Conservation (phyloP, 495 filamentous ascomycete genomes). For the Neurospora cerealis region DNA sequence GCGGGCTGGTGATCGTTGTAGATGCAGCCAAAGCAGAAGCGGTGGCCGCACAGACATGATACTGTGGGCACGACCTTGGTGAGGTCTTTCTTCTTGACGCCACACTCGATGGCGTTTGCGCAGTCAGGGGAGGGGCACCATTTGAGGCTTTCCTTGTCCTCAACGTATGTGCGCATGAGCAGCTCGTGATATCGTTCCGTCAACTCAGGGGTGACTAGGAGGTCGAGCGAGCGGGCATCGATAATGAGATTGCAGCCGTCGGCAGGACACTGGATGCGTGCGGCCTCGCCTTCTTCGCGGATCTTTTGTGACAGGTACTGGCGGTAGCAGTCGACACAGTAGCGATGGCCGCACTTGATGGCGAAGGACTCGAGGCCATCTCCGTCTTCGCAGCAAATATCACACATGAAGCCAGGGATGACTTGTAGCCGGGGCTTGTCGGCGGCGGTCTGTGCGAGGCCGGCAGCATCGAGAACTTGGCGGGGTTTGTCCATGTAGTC, state of each 20-base stretch:
- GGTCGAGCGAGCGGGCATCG: conserved; percentile 75
- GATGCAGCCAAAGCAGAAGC: conserved; percentile 97
- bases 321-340: conserved; percentile 85
- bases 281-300: conserved; percentile 86
- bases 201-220: conserved; percentile 68
- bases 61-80: conserved; percentile 82
- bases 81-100: conserved; percentile 75
- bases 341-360: conserved; percentile 93
- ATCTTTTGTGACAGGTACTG: conserved; percentile 91
- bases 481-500: conserved; percentile 82
- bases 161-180: conserved; percentile 88
- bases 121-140: conserved; percentile 98
- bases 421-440: conserved; percentile 55
- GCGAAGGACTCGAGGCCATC: conserved; percentile 76
- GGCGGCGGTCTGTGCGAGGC: conserved; percentile 58
- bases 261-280: conserved; percentile 85
- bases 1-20: conserved; percentile 86
- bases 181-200: conserved; percentile 73
- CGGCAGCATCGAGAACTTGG: conserved; percentile 73
- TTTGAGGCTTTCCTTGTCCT: conserved; percentile 87
- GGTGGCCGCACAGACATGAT: conserved; percentile 67
- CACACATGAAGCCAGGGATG: conserved; percentile 72
- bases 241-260: conserved; percentile 84
- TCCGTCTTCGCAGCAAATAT: conserved; percentile 92
- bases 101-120: conserved; percentile 81